phyloP scores from a whole-genome alignment of 495 filamentous ascomycete genomes.

The Daldinia decipiens region DNA sequence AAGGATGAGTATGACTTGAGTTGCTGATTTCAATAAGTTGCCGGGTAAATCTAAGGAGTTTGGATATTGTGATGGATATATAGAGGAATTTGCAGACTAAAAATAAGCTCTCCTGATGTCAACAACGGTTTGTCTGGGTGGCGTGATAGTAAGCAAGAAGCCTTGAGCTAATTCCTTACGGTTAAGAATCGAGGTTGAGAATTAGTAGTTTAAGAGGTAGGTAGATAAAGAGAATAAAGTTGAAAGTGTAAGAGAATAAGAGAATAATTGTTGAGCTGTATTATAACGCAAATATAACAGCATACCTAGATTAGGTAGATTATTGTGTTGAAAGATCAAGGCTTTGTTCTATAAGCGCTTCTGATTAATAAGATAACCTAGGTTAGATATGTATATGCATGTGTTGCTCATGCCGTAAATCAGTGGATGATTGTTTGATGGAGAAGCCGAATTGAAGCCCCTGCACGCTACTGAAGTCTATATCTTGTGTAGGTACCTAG shows the following conservation, averaged over 20 bases:
- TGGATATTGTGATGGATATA: not conserved
- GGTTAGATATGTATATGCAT: not conserved
- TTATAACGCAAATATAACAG: not conserved
- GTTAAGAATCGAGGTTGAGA: not conserved
- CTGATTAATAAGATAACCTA: conserved; percentile 7
- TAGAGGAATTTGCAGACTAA: not conserved
- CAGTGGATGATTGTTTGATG: conserved; percentile 4
- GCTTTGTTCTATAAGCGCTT: not conserved
- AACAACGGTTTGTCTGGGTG: not conserved
- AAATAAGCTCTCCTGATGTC: not conserved
- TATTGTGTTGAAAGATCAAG: not conserved
- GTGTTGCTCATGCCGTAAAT: not conserved
- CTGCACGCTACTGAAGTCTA: not conserved
- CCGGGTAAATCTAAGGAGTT: not conserved
- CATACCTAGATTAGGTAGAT: not conserved
- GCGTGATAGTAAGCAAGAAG: not conserved
- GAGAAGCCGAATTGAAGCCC: not conserved
- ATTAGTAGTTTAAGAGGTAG: too few relatives aligned
- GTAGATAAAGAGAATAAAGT: not conserved
- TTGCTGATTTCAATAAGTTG: not conserved
- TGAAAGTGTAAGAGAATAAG: not conserved
- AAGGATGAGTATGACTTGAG: not conserved
- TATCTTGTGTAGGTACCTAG: not conserved
- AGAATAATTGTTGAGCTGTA: not conserved
- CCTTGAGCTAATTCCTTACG: not conserved